Evolutionary conservation across 2,329 filamentous ascomycete genomes (phyloP), one percentile per base, ranked within the genome.

Genomic region (Sarocladiaceae sp.): DNA sequence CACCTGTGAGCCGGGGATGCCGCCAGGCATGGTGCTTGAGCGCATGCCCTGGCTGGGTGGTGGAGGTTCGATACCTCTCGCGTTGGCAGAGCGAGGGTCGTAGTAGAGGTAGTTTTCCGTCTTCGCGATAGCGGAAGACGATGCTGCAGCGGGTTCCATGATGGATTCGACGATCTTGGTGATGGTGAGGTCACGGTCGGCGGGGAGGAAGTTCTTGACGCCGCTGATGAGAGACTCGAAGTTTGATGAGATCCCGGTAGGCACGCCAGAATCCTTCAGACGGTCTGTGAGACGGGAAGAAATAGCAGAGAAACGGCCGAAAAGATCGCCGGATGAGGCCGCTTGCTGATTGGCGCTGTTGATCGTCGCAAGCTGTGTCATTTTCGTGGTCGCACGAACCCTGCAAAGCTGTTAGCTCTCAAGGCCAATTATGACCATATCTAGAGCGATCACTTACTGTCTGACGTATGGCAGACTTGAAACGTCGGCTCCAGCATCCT

Each of bases 111-210:
- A 98, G 56, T 87, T 84, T 61, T 98, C 93, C 2, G 93, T 97
- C 70, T 95, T 97, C 48, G 88, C 85, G 52, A 98, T 93, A 20
- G 93, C 93, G 20, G 85, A 91, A 5, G 88, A 91, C 3, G 88
- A 88, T 3, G 93, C 91, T 10, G 88, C 81, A 35, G 88, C 78
- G 0, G 93, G 93, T 58, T 98, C 93, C 91, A 98, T 98, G 57
- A 98, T 83, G 1, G 88, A 95, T 64, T 98, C 93, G 32, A 93
- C 91, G 59, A 98, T 96, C 67, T 97, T 97, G 46, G 94, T 98
- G 44, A 98, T 79, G 0, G 93, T 97, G 9, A 97, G 77, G 59
- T 98, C 94, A 55, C 90, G 88, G 67, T 98, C 94, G 12, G 82
- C 88, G 0, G 94, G 93, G n/a, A 98, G 70, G 66, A 98, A 95